Evolutionary conservation across 768 basidiomycete species (phyloP), one percentile per base, ranked within the genome.

Genomic region (Tylopilus cervinicoccineus): DNA sequence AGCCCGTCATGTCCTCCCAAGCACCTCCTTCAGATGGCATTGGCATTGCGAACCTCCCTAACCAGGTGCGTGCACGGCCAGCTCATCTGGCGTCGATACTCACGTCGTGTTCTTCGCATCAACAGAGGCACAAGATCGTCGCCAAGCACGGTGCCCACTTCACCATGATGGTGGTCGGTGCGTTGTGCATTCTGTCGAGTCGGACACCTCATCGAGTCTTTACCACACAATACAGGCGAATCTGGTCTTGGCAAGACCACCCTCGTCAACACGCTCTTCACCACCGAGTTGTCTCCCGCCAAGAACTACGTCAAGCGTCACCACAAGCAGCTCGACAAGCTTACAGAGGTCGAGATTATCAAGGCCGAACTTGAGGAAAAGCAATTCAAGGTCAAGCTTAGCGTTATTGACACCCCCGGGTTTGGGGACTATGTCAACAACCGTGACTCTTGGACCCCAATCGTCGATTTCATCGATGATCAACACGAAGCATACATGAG

Each of bases 381-480:
- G 68, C 88, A 92, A 66, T 98, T 98, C 84, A 95, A 93, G 71
- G 94, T 97, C 77, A 98, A 97, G 78, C 83, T 99, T 55, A 94
- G 89, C 16, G 96, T 98, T 66, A 95, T 99, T 56, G 96, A 99
- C 71, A 97, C 95, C 11, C 96, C 96, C 46, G 96, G 96, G 24
- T 99, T 98, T 55, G 96, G 96, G 31, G 96, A 99, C 86, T 98
- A 97, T 63, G 95, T 99, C 74, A 99, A 99, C 89, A 99, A 99
- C 81, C 83, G 92, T 48, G 96, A 98, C 70, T 94, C 92, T 17
- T 99, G 96, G 96, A 79, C 82, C 24, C 96, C 96, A 45, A 98
- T 99, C 58, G 86, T 99, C 66, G 95, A 99, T 70, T 98, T 98
- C 70, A 93, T 96, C 57, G 90, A 93, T 66, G 91, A 93, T 76